A percentile compares a stretch with the other conserved stretches of the same genome.
These are phyloP conservation scores for Zymoseptoria crescenta DNA, from an alignment of 2,329 filamentous ascomycete species.

Conservation along the genomic window DNA sequence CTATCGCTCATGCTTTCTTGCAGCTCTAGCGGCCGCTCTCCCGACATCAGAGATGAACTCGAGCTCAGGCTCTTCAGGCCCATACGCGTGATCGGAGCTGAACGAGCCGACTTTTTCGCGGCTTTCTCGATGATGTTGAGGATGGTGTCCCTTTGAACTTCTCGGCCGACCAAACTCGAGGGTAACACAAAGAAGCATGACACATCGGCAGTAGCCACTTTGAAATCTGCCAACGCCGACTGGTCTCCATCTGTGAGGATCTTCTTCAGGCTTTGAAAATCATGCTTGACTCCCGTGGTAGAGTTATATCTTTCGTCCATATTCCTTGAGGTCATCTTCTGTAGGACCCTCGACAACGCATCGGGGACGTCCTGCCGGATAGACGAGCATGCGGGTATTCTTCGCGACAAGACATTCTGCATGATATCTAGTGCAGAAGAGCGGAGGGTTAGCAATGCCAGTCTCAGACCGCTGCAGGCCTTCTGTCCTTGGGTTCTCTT, in stretches of 20 bases:
- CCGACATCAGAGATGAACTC: constrained; percentile 27
- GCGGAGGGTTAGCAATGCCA: too few species aligned
- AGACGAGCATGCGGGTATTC: constrained; percentile 67
- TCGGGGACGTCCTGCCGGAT: constrained; percentile 79
- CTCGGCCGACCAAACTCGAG: constrained; percentile 69
- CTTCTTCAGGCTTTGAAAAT: constrained; percentile 65
- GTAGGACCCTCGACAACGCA: constrained; percentile 71
- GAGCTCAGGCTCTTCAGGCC: constrained; percentile 45
- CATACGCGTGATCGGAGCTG: constrained; percentile 29
- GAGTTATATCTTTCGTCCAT: constrained; percentile 86
- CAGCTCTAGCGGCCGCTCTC: constrained; percentile 22
- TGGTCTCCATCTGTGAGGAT: constrained; percentile 69
- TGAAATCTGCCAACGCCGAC: constrained; percentile 62
- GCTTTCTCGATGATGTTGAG: constrained; percentile 69
- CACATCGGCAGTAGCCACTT: constrained; percentile 74
- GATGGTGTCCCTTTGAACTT: constrained; percentile 62
- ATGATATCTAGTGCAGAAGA: constrained; percentile 58
- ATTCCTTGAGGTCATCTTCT: constrained; percentile 86
- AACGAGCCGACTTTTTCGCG: constrained; percentile 51
- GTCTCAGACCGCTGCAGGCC: too few species aligned
- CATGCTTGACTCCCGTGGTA: constrained; percentile 74
- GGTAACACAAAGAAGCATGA: constrained; percentile 90
- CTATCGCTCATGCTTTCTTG: constrained; percentile 43
- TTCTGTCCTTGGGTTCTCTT: too few species aligned
- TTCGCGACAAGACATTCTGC: constrained; percentile 74